Evolutionary conservation across 805 yeast species (phyloP), one percentile per base, ranked within the genome.

Genomic region (Monosporozyma yasuniensis): DNA sequence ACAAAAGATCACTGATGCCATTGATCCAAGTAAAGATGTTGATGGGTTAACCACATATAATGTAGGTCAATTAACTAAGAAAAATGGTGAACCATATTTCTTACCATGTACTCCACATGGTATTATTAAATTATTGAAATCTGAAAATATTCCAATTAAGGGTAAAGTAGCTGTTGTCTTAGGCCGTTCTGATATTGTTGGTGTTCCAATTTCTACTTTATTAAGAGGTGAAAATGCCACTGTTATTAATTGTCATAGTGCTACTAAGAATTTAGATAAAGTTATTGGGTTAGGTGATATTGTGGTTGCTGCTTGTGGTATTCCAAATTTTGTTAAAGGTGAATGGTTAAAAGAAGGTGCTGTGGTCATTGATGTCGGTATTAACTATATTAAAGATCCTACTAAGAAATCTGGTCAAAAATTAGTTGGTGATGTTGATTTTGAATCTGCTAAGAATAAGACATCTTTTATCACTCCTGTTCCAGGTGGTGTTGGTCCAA

Each of bases 401-500:
- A 64, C 81, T 28, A 83, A 80, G 59, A 84, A 84, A 64, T 80
- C 85, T 22, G 97, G 97, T 21, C 79, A 75, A 61, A 80, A 82
- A 63, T 73, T 91, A 65, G 96, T 87, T n/a, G 99, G 99, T 55
- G 99, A 91, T 66, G 96, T 88, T 42, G 96, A 90, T 61, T 91
- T 75, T 61, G 84, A 73, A 49, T 71, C 81, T 28, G 90, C 87
- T 49, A 68, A 74, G 50, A 67, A 71, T 37, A 77, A 73, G 55
- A 82, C 89, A 4, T 73, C 82, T 7, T 78, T 76, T 58, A 78
- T 93, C 54, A 90, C 98, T 5, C 99, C 99, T 16, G 99, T 91
- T 50, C 99, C 99, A 30, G 98, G 98, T 65, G 98, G 98, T 60
- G 98, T 91, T 54, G 99, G 99, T 39, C 99, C 99, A 56, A 91